Base-by-base conservation (phyloP, 345 rosid genomes). In the Arabidopsis suecica region DNA sequence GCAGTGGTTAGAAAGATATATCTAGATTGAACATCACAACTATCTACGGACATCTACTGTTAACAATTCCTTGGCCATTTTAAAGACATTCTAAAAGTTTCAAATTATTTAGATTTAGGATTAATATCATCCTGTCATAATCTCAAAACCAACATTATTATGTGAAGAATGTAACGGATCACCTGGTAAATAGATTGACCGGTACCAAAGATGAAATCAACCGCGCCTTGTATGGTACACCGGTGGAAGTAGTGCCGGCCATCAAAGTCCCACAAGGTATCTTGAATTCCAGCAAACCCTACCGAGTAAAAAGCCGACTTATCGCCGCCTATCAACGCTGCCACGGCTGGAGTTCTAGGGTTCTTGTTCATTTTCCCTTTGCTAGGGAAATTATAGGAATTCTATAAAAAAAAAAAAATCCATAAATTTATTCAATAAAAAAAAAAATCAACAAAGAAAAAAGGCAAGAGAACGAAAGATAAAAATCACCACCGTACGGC, bases 181-280 rank as follows among this genome's bases (percentile, higher is more conserved):
- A 91, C 97, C 96, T 91, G 84, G 45, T 88, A 94, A 67, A 94
- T 56, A 14, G 97, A 91, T 64, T 86, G 93, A 3, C 88, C 98
- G 28, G 50, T 60, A 2, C 97, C 98, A 61, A 89, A 91, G 67
- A 94, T 91, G 69, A 89, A 94, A 82, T 94, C 98, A 0, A 89
- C 93, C 6, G 91, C 87, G 10, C 98, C 96, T 74, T 87, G 86
- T 4, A 94, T 89, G 59, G 82, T 77, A 78, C 95, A 94, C 2
- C 55, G 64, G 54, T 76, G 68, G 83, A 82, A 89, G 80, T 85
- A 91, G 68, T 91, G 97, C 9, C 91, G 79, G 6, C 98, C 98
- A 7, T 57, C 48, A 3, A 48, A 66, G 68, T 91, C 97, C 96
- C 95, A 91, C 80, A 94, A 23, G 0, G 96, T 94, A 81, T 94